Evolutionary conservation across 371 early-diverging fungal species (phyloP).

Genomic region (Cokeromyces recurvatus): DNA sequence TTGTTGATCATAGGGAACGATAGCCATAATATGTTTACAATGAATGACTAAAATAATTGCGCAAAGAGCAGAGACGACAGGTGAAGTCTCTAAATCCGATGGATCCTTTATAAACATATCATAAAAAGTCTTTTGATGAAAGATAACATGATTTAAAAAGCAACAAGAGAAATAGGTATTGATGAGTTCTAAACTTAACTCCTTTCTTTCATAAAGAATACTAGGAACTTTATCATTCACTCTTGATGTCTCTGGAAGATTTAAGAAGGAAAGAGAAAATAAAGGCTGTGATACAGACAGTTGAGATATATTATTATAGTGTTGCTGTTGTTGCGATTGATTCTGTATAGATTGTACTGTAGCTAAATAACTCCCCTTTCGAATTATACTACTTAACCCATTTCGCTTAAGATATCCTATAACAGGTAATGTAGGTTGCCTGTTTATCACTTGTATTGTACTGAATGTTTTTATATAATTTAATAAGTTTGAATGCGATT

Average conservation of each 20-base stretch:
- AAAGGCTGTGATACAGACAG: too few relatives aligned
- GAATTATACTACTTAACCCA: too few relatives aligned
- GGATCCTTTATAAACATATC: slow-evolving; percentile 21
- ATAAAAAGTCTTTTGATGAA: slow-evolving; percentile 33
- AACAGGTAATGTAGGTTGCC: too few relatives aligned
- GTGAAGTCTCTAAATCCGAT: slow-evolving; percentile 22
- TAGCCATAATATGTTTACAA: slow-evolving; percentile 18
- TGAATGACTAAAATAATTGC: slow-evolving; percentile 31
- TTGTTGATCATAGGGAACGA: slow-evolving; percentile 26
- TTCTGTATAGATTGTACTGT: slow-evolving; percentile 8
- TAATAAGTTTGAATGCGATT: slow-evolving; percentile 6
- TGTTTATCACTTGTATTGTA: too few relatives aligned
- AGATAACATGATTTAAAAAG: slow-evolving; percentile 18
- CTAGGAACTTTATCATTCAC: not conserved
- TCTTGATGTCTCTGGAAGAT: too few relatives aligned
- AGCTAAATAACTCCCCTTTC: slow-evolving; percentile 7
- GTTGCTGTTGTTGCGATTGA: not conserved
- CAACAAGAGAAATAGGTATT: slow-evolving; percentile 34
- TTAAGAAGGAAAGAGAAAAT: too few relatives aligned
- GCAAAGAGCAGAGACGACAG: slow-evolving; percentile 27
- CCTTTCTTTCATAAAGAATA: not conserved
- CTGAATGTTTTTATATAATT: slow-evolving; percentile 8
- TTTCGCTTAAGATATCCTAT: too few relatives aligned
- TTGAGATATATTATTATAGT: too few relatives aligned
- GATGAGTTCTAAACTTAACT: slow-evolving; percentile 15